A percentile compares a stretch with the other conserved stretches of the same genome.
Conservation (phyloP, 208 protist genomes). For the Leishmania arabica region DNA sequence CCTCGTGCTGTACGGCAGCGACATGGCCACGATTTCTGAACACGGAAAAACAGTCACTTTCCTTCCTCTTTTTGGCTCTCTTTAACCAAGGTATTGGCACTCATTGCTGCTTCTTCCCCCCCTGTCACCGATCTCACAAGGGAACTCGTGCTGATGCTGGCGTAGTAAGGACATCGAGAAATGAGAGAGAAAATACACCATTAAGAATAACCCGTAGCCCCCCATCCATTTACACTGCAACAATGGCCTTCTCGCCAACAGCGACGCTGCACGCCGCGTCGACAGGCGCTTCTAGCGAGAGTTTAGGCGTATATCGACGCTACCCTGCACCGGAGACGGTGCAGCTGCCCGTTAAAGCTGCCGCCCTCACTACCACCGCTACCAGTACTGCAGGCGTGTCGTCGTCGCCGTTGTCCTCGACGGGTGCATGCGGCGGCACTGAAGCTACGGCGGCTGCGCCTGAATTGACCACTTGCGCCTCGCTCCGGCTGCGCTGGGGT, state of each 20-base stretch:
- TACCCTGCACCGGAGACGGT: slow-evolving; percentile 26
- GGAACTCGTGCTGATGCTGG: not conserved
- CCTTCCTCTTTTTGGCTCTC: not conserved
- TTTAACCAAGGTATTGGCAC: not conserved
- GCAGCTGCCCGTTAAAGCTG: not conserved
- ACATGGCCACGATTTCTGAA: not conserved
- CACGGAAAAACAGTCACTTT: not conserved
- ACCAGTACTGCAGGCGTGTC: not conserved
- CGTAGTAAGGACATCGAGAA: not conserved
- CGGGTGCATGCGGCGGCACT: not conserved
- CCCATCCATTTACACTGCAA: slow-evolving; percentile 6
- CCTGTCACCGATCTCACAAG: not conserved
- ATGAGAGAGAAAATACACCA: not conserved
- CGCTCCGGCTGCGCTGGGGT: slow-evolving; percentile 69
- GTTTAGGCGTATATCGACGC: slow-evolving; percentile 9
- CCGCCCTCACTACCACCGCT: not conserved
- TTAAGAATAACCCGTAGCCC: not conserved
- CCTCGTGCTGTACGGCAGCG: not conserved
- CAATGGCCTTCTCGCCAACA: not conserved
- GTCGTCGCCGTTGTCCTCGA: not conserved
- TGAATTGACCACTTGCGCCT: not conserved
- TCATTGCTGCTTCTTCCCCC: not conserved
- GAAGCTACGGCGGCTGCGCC: not conserved
- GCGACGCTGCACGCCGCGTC: not conserved
- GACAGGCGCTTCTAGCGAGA: not conserved